Evolutionary conservation across 345 rosid genomes (phyloP).

Genomic region (Populus ilicifolia): DNA sequence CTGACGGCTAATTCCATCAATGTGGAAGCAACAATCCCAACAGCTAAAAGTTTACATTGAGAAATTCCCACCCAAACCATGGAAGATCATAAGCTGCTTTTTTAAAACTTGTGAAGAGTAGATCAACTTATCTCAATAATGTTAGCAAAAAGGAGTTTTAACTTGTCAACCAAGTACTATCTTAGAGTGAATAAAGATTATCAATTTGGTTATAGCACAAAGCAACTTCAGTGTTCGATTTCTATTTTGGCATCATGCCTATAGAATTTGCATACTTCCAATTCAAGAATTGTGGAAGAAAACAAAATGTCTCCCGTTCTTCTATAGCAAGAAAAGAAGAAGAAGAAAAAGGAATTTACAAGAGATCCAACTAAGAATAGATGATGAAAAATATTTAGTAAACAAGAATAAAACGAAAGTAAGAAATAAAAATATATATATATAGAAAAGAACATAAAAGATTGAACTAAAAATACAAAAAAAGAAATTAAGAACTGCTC

Average conservation of each 20-base stretch:
- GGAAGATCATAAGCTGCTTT: neutral
- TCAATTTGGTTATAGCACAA: neutral
- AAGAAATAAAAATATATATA: neutral
- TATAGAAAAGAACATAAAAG: neutral
- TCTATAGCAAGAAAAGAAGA: conserved; percentile 13
- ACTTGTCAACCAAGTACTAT: conserved; percentile 4
- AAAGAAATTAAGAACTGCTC: conserved; percentile 3
- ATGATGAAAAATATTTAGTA: neutral
- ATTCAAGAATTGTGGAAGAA: conserved; percentile 7
- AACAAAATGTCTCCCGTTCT: conserved; percentile 8
- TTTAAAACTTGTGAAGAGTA: neutral
- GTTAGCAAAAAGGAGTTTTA: neutral
- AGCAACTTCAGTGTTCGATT: neutral
- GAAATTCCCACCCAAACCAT: neutral
- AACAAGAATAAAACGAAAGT: neutral
- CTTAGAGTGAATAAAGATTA: neutral
- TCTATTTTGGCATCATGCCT: conserved; percentile 2
- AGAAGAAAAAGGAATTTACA: conserved; percentile 31
- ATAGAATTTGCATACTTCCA: conserved; percentile 15
- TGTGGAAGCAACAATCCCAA: neutral
- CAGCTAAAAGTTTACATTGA: neutral
- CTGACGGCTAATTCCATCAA: neutral
- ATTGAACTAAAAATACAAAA: neutral
- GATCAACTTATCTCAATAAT: too few relatives aligned
- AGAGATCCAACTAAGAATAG: conserved; percentile 8